phyloP scores from a whole-genome alignment of 2,329 filamentous ascomycete species.

The Colletotrichum noveboracense region DNA sequence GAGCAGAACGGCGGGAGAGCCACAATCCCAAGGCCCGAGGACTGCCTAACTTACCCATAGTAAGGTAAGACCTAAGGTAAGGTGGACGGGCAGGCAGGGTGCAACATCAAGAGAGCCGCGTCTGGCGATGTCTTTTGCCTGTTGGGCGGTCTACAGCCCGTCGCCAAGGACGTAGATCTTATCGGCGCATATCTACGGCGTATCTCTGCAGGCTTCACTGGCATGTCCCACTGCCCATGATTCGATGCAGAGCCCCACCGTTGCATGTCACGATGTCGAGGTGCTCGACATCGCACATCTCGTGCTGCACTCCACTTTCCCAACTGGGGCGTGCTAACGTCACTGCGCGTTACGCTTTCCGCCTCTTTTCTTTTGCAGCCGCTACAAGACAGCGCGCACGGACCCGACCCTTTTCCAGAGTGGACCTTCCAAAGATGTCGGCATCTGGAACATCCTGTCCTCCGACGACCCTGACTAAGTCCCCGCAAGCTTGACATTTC shows the following conservation, averaged over 20 bases:
- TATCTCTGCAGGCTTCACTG: background rate
- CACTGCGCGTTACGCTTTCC: conserved; percentile 11
- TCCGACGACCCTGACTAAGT: background rate
- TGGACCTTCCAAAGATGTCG: background rate
- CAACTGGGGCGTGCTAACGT: conserved; percentile 1
- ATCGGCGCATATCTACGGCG: background rate
- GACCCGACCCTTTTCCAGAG: background rate
- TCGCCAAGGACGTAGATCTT: background rate
- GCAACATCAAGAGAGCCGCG: conserved; percentile 10
- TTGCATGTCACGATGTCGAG: background rate
- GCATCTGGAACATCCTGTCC: background rate
- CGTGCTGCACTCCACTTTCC: conserved; percentile 17
- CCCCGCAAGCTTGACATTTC: background rate
- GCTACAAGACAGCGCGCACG: background rate
- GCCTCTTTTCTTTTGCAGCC: background rate
- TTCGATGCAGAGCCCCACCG: background rate
- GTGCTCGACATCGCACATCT: conserved; percentile 1
- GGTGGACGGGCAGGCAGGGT: background rate
- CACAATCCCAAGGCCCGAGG: background rate
- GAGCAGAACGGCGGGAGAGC: background rate
- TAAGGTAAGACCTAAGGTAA: background rate
- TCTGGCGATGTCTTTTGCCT: background rate
- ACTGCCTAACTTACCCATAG: background rate
- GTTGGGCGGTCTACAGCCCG: background rate
- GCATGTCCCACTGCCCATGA: background rate